Evolutionary conservation across 352 stramenopile species (phyloP), one percentile per base, ranked within the genome.

Genomic region (Pythium pectinolyticum): DNA sequence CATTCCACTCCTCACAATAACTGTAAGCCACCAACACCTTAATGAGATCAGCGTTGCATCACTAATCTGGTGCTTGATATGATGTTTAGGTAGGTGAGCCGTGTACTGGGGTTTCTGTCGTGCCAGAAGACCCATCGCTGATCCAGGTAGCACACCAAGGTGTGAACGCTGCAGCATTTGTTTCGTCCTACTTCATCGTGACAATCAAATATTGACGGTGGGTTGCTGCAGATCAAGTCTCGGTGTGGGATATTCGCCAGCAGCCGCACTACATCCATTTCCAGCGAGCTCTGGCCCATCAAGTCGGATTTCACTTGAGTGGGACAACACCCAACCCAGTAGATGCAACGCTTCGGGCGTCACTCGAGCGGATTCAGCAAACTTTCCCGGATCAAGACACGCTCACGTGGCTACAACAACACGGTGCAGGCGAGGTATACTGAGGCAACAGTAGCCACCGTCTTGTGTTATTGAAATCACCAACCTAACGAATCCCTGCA

Each of bases 241-340:
- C 63, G 30, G 67, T 68, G 17, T 72, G 67, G 52, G 82, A 77
- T 6, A 77, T 78, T 30, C 69, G 63, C 5, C 32, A 37, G 28
- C 69, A 79, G 51, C 78, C 78, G 28, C 70, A 72, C 28, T 68
- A 75, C 27, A 83, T 77, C 4, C 75, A 73, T 35, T 67, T 67
- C 9, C 58, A 52, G 22, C 78, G 73, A 79, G 75, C 57, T 79
- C 77, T 25, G 66, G 71, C 31, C 71, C 60, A 56, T 83, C 75
- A 43, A 65, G 54, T 57, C 82, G 69, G 24, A 82, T 63, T 19
- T 75, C 50, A 25, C 39, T 20, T 34, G 12, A 14, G 30, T 9
- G 52, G 46, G 17, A 27, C 25, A 28, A n/a, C 20, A 24, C 5
- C 6, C 5, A 31, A 28, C 9, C 7, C 20, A 5, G 41, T n/a